A percentile compares a stretch with the other conserved stretches of the same genome.
Evolutionary conservation across 495 filamentous ascomycete species (phyloP).

Genomic region (Tuber microsphaerosporum): DNA sequence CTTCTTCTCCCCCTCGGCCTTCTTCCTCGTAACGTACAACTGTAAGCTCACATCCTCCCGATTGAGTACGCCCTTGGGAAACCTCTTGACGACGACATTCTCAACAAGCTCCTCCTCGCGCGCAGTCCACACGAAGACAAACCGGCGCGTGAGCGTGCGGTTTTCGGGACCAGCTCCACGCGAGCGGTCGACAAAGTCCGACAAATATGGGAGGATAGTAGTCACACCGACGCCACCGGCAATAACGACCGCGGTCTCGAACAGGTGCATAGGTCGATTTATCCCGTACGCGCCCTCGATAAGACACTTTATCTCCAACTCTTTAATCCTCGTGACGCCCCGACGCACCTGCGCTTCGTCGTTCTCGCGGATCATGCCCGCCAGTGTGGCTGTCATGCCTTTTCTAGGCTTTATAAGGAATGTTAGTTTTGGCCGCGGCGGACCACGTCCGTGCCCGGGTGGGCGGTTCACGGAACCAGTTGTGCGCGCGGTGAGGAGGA

Average conservation of each 20-base stretch:
- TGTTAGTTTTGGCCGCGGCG: slow-evolving; percentile 36
- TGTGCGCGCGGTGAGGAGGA: slow-evolving; percentile 9
- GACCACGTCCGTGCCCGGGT: slow-evolving; percentile 5
- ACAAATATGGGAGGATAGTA: slow-evolving; percentile 52
- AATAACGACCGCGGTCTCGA: slow-evolving; percentile 52
- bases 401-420: slow-evolving; percentile 38
- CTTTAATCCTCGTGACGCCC: slow-evolving; percentile 26
- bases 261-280: slow-evolving; percentile 47
- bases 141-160: slow-evolving; percentile 24
- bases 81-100: slow-evolving; percentile 27
- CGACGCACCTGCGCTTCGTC: slow-evolving; percentile 16
- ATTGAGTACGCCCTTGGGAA: slow-evolving; percentile 29
- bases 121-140: slow-evolving; percentile 37
- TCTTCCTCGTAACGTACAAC: slow-evolving; percentile 27
- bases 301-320: slow-evolving; percentile 42
- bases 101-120: slow-evolving; percentile 36
- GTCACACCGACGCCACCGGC: slow-evolving; percentile 57
- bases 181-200: slow-evolving; percentile 29
- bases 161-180: slow-evolving; percentile 14
- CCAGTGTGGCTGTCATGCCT: slow-evolving; percentile 33
- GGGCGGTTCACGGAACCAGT: slow-evolving; percentile 24
- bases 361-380: slow-evolving; percentile 30
- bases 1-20: slow-evolving; percentile 19
- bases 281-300: slow-evolving; percentile 58
- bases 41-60: slow-evolving; percentile 36